Evolutionary conservation across 192 early-diverging fungal species (phyloP).

Genomic region (Lobosporangium transversale): DNA sequence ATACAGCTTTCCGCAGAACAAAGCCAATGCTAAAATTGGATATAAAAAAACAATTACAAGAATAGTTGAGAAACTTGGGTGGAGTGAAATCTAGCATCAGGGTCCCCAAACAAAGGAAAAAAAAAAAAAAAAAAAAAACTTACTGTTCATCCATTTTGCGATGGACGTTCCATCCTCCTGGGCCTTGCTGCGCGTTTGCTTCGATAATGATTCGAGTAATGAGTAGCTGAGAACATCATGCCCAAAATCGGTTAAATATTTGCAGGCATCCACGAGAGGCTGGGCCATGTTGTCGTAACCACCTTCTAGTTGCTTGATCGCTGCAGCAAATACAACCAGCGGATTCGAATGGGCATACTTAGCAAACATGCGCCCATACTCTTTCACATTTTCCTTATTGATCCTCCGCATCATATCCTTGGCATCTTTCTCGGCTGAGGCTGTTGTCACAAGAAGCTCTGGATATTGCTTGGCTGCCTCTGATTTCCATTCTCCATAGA

Average conservation of each 20-base stretch:
- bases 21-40: slow-evolving; percentile 57
- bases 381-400: slow-evolving; percentile 76
- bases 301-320: slow-evolving; percentile 71
- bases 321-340: slow-evolving; percentile 70
- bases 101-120: too few relatives aligned
- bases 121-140: too few relatives aligned
- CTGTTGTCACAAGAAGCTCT: slow-evolving; percentile 61
- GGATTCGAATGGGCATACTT: slow-evolving; percentile 83
- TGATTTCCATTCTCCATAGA: slow-evolving; percentile 88
- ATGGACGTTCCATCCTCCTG: slow-evolving; percentile 71
- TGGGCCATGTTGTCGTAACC: slow-evolving; percentile 80
- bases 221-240: slow-evolving; percentile 80
- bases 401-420: slow-evolving; percentile 74
- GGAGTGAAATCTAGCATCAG: too few relatives aligned
- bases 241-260: slow-evolving; percentile 75
- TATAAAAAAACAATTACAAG: neutral
- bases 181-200: slow-evolving; percentile 61
- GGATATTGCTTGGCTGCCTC: slow-evolving; percentile 63
- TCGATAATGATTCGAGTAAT: slow-evolving; percentile 74
- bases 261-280: slow-evolving; percentile 76
- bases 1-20: slow-evolving; percentile 72
- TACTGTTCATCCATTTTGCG: slow-evolving; percentile 70
- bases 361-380: slow-evolving; percentile 75
- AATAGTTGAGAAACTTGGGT: too few relatives aligned
- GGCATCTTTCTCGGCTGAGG: slow-evolving; percentile 61